Conservation (phyloP, 2,329 filamentous ascomycete genomes). For the Metarhizium album region DNA sequence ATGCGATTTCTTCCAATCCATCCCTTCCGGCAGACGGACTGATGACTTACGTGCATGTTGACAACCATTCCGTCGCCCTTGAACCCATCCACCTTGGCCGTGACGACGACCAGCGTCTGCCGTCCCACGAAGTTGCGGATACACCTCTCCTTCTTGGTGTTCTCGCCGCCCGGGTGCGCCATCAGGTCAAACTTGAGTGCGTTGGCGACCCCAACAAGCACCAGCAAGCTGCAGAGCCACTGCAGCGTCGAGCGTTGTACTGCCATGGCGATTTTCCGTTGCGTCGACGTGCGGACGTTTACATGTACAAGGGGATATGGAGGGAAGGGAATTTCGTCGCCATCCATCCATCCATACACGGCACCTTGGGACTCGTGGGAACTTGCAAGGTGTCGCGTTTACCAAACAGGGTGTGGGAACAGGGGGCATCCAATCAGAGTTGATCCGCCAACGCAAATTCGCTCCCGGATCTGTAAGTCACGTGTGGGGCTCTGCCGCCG, state of each 20-base stretch:
- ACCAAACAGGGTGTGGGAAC: not conserved
- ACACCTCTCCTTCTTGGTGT: conserved; percentile 68
- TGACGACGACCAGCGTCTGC: conserved; percentile 92
- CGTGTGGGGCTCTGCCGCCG: not conserved
- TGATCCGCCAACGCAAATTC: not conserved
- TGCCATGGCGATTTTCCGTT: conserved; percentile 30
- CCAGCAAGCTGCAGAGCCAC: conserved; percentile 46
- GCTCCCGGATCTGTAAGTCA: too few species aligned
- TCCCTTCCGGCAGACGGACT: not conserved
- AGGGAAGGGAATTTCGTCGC: not conserved
- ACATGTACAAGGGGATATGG: not conserved
- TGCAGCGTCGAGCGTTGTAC: conserved; percentile 42
- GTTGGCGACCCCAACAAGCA: conserved; percentile 41
- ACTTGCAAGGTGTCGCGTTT: conserved; percentile 8
- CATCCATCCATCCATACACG: not conserved
- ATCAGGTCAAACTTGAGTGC: conserved; percentile 91
- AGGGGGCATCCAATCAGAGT: conserved; percentile 1
- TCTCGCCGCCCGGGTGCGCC: conserved; percentile 43
- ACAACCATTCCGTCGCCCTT: conserved; percentile 87
- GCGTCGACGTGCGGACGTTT: conserved; percentile 7
- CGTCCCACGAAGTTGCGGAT: conserved; percentile 90
- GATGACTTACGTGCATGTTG: conserved; percentile 72
- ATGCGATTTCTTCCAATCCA: not conserved
- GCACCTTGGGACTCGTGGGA: not conserved
- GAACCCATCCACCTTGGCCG: conserved; percentile 72